Conservation (phyloP, 805 yeast species). For the Saccharomyces eubayanus region DNA sequence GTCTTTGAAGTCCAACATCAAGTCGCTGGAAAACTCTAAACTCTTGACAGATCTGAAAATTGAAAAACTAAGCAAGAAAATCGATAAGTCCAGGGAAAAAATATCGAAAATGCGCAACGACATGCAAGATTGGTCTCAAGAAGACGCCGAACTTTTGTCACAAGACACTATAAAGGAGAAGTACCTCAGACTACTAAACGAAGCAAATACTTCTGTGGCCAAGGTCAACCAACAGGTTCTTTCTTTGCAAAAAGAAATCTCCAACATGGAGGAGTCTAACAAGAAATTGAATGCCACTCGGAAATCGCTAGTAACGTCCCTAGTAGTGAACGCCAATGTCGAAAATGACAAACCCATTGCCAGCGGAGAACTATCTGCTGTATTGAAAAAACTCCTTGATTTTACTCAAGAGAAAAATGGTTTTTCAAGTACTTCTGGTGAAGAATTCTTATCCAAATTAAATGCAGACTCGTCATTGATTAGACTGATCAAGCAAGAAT, state of each 20-base stretch:
- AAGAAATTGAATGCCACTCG: constrained; percentile 16
- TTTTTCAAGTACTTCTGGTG: constrained; percentile 19
- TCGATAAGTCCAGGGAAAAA: constrained; percentile 19
- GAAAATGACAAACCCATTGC: background rate
- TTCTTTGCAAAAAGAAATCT: constrained; percentile 15
- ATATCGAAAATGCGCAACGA: constrained; percentile 24
- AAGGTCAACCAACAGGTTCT: constrained; percentile 6
- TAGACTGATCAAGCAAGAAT: constrained; percentile 21
- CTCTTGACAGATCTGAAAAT: constrained; percentile 25
- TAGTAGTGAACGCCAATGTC: background rate
- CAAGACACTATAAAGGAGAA: constrained; percentile 9
- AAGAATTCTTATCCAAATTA: constrained; percentile 17
- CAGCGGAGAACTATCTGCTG: constrained; percentile 1
- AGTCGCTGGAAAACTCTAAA: constrained; percentile 29
- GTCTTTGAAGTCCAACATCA: constrained; percentile 28
- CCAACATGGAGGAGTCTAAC: constrained; percentile 15
- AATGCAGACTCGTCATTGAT: constrained; percentile 17
- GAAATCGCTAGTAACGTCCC: background rate
- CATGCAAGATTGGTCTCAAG: constrained; percentile 21
- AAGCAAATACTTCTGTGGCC: constrained; percentile 8
- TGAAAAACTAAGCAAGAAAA: constrained; percentile 24
- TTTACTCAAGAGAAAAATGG: constrained; percentile 23
- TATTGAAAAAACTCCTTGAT: constrained; percentile 19
- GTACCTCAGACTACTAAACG: constrained; percentile 7
- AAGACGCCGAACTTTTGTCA: constrained; percentile 11